A percentile compares a stretch with the other conserved stretches of the same genome.
These are phyloP conservation scores for Leccinum variicolor DNA, from an alignment of 768 basidiomycete species.

Conservation along the genomic window DNA sequence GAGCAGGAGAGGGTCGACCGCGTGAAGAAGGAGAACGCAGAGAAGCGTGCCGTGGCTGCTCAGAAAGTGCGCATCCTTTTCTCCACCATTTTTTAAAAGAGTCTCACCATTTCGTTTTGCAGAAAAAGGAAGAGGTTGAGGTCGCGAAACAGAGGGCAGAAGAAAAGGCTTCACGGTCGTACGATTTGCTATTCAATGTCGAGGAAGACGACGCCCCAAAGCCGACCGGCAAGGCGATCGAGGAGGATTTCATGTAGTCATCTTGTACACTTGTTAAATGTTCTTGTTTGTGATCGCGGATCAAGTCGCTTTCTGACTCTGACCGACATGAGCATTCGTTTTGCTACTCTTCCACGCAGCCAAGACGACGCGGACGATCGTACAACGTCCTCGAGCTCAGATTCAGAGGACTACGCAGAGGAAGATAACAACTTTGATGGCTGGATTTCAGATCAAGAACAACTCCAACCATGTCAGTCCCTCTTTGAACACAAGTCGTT, in stretches of 20 bases:
- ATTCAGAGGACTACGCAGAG: constrained; percentile 25
- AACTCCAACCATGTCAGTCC: constrained; percentile 55
- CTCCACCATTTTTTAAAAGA: background rate
- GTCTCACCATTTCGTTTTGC: background rate
- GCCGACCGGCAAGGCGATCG: constrained; percentile 70
- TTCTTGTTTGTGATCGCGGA: background rate
- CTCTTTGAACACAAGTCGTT: constrained; percentile 71
- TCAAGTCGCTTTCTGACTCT: background rate
- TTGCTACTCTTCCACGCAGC: constrained; percentile 9
- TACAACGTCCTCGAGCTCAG: constrained; percentile 19
- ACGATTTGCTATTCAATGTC: constrained; percentile 73
- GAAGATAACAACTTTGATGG: constrained; percentile 75
- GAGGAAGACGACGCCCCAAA: constrained; percentile 49
- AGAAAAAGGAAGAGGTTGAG: constrained; percentile 81
- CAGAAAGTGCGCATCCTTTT: constrained; percentile 52
- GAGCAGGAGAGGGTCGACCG: constrained; percentile 85
- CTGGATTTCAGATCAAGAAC: constrained; percentile 70
- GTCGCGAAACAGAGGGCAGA: constrained; percentile 74
- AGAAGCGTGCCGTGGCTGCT: constrained; percentile 56
- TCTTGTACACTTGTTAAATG: background rate
- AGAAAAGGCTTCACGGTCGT: constrained; percentile 85
- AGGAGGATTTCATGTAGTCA: constrained; percentile 85
- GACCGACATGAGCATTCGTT: constrained; percentile 30
- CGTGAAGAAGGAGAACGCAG: constrained; percentile 69
- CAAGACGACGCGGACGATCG: constrained; percentile 11